These are phyloP conservation scores for Epithemia pelagica DNA, from an alignment of 108 stramenopile genomes.

Conservation along the genomic window DNA sequence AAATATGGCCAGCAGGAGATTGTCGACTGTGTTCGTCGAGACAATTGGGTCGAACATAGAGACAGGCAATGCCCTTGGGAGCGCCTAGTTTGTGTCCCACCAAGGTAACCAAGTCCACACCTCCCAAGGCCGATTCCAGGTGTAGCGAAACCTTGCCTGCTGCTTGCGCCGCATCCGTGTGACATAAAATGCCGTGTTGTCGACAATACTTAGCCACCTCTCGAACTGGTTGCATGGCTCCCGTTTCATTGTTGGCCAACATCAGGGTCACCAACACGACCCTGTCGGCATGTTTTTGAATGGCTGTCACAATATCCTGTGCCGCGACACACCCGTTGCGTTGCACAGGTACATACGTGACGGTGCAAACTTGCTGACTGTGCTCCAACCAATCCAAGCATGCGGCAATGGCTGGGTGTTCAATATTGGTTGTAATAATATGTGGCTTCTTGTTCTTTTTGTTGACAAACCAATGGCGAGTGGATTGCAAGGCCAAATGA, in stretches of 20 bases:
- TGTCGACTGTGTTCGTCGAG: constrained; percentile 30
- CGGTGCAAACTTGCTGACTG: constrained; percentile 24
- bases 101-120: constrained; percentile 86
- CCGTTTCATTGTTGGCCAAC: constrained; percentile 96
- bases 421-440: constrained; percentile 84
- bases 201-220: constrained; percentile 68
- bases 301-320: constrained; percentile 56
- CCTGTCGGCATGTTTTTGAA: constrained; percentile 37
- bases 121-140: constrained; percentile 26
- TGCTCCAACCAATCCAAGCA: constrained; percentile 55
- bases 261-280: constrained; percentile 93
- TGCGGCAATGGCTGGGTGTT: constrained; percentile 86
- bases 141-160: constrained; percentile 82
- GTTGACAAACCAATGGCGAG: constrained; percentile 7
- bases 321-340: constrained; percentile 64
- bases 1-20: constrained; percentile 7
- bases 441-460: constrained; percentile 34
- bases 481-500: constrained; percentile 57
- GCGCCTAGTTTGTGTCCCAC: constrained; percentile 98
- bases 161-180: constrained; percentile 97
- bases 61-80: constrained; percentile 92
- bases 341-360: constrained; percentile 85
- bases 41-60: constrained; percentile 73
- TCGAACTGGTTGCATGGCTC: constrained; percentile 85
- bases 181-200: constrained; percentile 65